These are phyloP conservation scores for Inga leiocalycina DNA, from an alignment of 306 rosid genomes.

Conservation along the genomic window DNA sequence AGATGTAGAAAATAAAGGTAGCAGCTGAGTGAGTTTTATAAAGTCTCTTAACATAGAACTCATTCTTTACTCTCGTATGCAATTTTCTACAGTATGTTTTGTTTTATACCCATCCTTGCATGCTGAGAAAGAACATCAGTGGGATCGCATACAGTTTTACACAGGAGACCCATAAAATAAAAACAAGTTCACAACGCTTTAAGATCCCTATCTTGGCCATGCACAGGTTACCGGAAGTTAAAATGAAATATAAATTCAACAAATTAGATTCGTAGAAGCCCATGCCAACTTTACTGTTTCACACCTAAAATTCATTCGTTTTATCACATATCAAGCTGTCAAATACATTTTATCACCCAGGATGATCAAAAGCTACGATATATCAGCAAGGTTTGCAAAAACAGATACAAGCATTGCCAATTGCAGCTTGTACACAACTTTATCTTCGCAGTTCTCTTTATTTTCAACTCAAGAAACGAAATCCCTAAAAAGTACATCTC, in stretches of 20 bases:
- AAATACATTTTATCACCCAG: neutral
- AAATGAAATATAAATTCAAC: neutral
- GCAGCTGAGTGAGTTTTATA: neutral
- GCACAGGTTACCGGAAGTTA: neutral
- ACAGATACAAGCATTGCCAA: neutral
- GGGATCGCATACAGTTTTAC: neutral
- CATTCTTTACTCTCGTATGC: neutral
- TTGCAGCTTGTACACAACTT: neutral
- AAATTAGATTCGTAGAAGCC: neutral
- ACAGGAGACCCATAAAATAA: neutral
- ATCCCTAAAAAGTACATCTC: too few relatives aligned
- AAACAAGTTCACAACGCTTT: neutral
- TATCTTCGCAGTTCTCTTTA: neutral
- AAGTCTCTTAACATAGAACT: neutral
- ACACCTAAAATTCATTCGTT: neutral
- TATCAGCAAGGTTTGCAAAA: neutral
- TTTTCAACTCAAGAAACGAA: neutral
- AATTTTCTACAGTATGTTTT: neutral
- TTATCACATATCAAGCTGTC: neutral
- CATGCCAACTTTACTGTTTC: neutral
- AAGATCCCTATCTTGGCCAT: neutral
- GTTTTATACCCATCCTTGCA: neutral
- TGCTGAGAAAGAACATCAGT: neutral
- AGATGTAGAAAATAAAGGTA: neutral
- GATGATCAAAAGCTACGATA: neutral